Conservation (phyloP, 106 monocot species). For the Gastrodia elata region DNA sequence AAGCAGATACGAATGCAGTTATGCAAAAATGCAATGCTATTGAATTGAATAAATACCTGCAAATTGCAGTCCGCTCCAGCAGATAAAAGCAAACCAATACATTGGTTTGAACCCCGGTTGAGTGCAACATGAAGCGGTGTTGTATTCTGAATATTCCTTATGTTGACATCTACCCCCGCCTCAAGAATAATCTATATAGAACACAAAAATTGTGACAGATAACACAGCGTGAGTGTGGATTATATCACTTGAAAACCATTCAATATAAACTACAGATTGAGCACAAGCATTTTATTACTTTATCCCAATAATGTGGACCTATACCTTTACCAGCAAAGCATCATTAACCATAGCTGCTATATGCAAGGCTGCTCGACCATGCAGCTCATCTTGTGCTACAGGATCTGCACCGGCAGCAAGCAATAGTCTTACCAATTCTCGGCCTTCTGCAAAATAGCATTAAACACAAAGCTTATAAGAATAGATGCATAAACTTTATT, state of each 20-base stretch:
- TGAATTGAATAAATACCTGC: slow-evolving; percentile 43
- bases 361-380: slow-evolving; percentile 82
- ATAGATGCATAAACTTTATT: slow-evolving; percentile 6
- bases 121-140: slow-evolving; percentile 91
- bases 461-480: slow-evolving; percentile 8
- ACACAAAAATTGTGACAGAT: slow-evolving; percentile 5
- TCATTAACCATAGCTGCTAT: slow-evolving; percentile 96
- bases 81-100: slow-evolving; percentile 89
- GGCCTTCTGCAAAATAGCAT: slow-evolving; percentile 48
- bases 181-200: slow-evolving; percentile 79
- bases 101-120: slow-evolving; percentile 85
- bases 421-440: slow-evolving; percentile 85
- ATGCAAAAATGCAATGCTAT: background rate
- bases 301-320: background rate
- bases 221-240: background rate
- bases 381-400: slow-evolving; percentile 69
- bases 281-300: background rate
- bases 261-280: slow-evolving; percentile 1
- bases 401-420: slow-evolving; percentile 95
- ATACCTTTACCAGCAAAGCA: slow-evolving; percentile 79
- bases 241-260: background rate
- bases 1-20: background rate
- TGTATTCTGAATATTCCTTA: slow-evolving; percentile 83
- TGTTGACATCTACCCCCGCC: slow-evolving; percentile 90
- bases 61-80: slow-evolving; percentile 95